Conservation (phyloP, 2,329 filamentous ascomycete species). For the Elsinoe batatas region DNA sequence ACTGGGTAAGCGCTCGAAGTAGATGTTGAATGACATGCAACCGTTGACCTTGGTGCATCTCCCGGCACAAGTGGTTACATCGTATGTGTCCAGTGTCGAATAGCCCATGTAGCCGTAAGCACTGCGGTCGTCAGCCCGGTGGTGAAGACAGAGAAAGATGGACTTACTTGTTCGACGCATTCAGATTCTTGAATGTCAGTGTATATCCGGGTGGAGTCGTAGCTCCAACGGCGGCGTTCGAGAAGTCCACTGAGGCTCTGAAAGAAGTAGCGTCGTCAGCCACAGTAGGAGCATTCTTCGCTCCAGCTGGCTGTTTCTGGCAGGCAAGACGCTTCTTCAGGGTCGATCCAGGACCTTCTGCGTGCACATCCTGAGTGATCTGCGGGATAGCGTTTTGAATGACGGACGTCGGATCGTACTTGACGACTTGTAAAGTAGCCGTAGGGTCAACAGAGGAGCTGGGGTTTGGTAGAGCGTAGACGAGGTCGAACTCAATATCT, state of each 20-base stretch:
- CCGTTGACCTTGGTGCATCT: conserved; percentile 16
- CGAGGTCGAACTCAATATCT: conserved; percentile 8
- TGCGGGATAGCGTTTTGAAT: conserved; percentile 8
- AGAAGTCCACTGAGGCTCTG: conserved; percentile 14
- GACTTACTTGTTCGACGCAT: neutral
- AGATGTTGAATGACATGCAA: conserved; percentile 17
- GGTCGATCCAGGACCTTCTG: neutral
- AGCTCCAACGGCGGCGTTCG: conserved; percentile 15
- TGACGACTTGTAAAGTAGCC: conserved; percentile 1
- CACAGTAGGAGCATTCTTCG: conserved; percentile 11
- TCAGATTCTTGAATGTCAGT: conserved; percentile 14
- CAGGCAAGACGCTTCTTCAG: conserved; percentile 14
- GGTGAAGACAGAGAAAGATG: too few species aligned
- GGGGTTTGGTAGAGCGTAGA: conserved; percentile 13
- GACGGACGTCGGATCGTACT: conserved; percentile 12
- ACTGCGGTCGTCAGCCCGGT: conserved; percentile 10
- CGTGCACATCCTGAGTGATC: conserved; percentile 6
- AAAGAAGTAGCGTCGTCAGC: conserved; percentile 17
- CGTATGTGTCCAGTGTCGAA: conserved; percentile 12
- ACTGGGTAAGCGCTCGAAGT: conserved; percentile 16
- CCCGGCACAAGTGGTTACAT: conserved; percentile 12
- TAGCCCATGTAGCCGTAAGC: conserved; percentile 16
- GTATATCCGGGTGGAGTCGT: conserved; percentile 12
- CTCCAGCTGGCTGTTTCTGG: conserved; percentile 15
- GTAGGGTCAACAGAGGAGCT: neutral